A percentile compares a stretch with the other conserved stretches of the same genome.
Evolutionary conservation across 1,139 yeast species (phyloP).

Genomic region (Scheffersomyces illinoinensis): DNA sequence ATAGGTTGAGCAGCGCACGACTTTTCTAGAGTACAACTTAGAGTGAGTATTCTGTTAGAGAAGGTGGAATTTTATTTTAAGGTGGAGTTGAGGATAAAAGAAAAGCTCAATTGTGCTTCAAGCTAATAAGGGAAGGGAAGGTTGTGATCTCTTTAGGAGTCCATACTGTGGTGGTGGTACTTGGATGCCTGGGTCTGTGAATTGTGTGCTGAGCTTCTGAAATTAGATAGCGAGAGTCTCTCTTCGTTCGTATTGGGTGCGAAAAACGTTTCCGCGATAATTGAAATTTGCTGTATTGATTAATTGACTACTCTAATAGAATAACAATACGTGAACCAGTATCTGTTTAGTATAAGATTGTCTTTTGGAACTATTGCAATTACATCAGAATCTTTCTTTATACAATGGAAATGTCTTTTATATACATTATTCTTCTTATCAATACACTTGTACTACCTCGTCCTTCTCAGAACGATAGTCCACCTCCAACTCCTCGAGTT

Average conservation of each 20-base stretch:
- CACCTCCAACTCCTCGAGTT: slow-evolving; percentile 41
- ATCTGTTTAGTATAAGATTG: not conserved
- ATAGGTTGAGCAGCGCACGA: not conserved
- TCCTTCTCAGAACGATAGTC: slow-evolving; percentile 35
- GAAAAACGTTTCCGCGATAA: not conserved
- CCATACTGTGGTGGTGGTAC: no score
- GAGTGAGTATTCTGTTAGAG: not conserved
- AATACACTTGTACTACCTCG: slow-evolving; percentile 45
- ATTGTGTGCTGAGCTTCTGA: no score
- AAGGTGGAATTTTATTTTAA: not conserved
- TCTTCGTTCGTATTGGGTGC: not conserved
- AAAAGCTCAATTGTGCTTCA: not conserved
- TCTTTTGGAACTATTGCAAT: no score
- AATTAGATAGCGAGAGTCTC: not conserved
- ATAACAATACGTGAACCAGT: not conserved
- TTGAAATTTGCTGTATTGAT: no score
- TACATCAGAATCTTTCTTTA: no score
- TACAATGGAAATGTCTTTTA: not conserved
- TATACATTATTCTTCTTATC: not conserved
- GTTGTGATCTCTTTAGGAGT: no score
- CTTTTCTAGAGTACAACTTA: not conserved
- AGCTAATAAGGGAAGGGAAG: no score
- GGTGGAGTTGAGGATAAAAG: not conserved
- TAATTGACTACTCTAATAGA: no score
- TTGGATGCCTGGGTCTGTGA: no score